These are phyloP conservation scores for Setaria viridis DNA, from an alignment of 202 grass and related monocot species.

Conservation along the genomic window DNA sequence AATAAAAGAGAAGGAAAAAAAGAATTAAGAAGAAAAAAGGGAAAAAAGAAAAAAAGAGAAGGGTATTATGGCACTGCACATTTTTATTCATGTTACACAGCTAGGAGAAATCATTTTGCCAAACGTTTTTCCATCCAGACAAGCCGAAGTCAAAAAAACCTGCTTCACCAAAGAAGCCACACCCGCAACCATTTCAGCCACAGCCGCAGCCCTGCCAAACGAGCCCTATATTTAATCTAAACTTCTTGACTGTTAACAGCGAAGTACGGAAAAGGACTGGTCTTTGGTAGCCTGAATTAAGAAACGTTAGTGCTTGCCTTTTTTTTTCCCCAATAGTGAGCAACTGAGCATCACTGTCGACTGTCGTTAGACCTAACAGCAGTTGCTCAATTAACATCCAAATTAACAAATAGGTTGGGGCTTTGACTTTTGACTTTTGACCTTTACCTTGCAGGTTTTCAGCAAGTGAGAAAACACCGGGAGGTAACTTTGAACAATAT, in stretches of 20 bases:
- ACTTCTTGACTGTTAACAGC: neutral
- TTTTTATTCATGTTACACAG: too few species aligned
- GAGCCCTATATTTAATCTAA: too few species aligned
- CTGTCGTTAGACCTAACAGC: constrained; percentile 37
- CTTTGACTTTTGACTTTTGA: constrained; percentile 44
- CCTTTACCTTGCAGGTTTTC: neutral
- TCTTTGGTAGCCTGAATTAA: neutral
- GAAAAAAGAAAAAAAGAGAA: too few species aligned
- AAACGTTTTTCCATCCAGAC: too few species aligned
- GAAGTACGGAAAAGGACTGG: constrained; percentile 19
- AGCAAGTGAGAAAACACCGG: constrained; percentile 27
- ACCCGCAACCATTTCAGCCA: too few species aligned
- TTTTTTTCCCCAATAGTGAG: neutral
- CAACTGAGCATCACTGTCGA: neutral
- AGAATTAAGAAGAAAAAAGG: too few species aligned
- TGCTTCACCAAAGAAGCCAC: too few species aligned
- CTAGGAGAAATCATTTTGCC: too few species aligned
- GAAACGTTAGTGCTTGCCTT: neutral
- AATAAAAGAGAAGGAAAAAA: too few species aligned
- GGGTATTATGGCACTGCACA: too few species aligned
- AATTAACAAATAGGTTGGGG: neutral
- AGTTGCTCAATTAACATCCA: constrained; percentile 7
- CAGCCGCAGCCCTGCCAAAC: too few species aligned
- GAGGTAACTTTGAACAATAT: constrained; percentile 5
- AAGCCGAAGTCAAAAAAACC: too few species aligned